Percentiles rank a stretch among this genome's conserved stretches.
Evolutionary conservation across 2,329 filamentous ascomycete species (phyloP).

Genomic region (Colletotrichum australisinense): DNA sequence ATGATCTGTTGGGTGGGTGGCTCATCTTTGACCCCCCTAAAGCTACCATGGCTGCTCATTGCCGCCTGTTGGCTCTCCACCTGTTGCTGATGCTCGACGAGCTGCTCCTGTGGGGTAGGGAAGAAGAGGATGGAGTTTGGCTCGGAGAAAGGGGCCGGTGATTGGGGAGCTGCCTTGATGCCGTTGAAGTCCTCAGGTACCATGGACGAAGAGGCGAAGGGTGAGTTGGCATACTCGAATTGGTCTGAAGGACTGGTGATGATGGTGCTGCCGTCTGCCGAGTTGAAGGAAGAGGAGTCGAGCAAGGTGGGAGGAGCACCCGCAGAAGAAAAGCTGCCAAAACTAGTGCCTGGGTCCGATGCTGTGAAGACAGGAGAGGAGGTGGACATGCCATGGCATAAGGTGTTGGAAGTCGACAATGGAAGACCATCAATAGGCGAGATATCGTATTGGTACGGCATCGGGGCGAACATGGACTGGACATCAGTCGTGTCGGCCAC

Average conservation of each 20-base stretch:
- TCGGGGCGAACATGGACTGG: constrained; percentile 33
- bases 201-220: constrained; percentile 16
- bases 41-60: background rate
- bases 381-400: constrained; percentile 13
- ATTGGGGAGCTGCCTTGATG: constrained; percentile 8
- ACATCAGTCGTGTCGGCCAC: constrained; percentile 18
- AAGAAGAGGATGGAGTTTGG: constrained; percentile 22
- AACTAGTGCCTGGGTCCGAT: constrained; percentile 20
- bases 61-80: constrained; percentile 1
- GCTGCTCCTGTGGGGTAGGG: constrained; percentile 9
- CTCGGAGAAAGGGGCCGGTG: constrained; percentile 25
- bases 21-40: background rate
- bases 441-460: constrained; percentile 21
- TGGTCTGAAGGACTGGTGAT: constrained; percentile 13
- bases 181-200: constrained; percentile 10
- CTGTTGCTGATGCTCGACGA: background rate
- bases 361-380: constrained; percentile 22
- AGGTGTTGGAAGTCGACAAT: background rate
- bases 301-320: constrained; percentile 18
- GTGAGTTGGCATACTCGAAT: constrained; percentile 27
- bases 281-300: constrained; percentile 26
- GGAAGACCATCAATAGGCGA: constrained; percentile 16
- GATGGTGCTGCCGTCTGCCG: constrained; percentile 6
- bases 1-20: background rate
- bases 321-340: constrained; percentile 34